Evolutionary conservation across 805 yeast species (phyloP), one percentile per base, ranked within the genome.

Genomic region (Teunomyces pallodes): DNA sequence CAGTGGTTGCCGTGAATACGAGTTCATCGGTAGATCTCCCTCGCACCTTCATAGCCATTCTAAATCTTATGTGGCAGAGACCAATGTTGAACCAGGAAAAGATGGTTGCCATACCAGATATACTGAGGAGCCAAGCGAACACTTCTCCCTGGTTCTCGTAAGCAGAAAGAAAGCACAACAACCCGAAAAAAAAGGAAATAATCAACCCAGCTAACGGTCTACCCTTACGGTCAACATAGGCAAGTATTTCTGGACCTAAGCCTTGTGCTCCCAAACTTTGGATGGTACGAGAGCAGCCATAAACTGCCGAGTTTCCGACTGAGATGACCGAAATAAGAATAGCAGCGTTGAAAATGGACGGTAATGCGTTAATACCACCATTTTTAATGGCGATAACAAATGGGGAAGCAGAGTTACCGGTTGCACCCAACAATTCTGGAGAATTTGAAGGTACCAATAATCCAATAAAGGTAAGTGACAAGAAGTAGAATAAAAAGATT

Each of bases 401-500:
- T 1, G 67, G 66, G 14, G 66, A 62, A n/a, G 63, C 53, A 2
- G 54, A 46, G 17, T 56, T 50, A 9, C 57, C 53, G 17, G 59
- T 47, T 7, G 60, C 54, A 6, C 63, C 65, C 26, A 62, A 53
- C 38, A 62, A 54, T 2, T 54, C 48, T 6, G 46, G 31, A 43
- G 56, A 52, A 44, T 54, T 44, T 32, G 51, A 51, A 1, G 65
- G 56, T 6, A 62, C 66, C 52, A 62, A 51, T 20, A 62, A 54
- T 5, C 59, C 58, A 29, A 62, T 56, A 39, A 62, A 54, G 8
- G 61, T 62, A 29, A 62, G 55, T 2, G 55, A 53, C 45, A 55
- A 54, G 49, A 72, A 60, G 62, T 70, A 73, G 53, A 73, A 73
- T 43, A 72, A 48, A 48, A 70, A 65, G 44, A 73, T 62, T 58